Conservation (phyloP, 768 basidiomycete genomes). For the Phaeotremella skinneri region DNA sequence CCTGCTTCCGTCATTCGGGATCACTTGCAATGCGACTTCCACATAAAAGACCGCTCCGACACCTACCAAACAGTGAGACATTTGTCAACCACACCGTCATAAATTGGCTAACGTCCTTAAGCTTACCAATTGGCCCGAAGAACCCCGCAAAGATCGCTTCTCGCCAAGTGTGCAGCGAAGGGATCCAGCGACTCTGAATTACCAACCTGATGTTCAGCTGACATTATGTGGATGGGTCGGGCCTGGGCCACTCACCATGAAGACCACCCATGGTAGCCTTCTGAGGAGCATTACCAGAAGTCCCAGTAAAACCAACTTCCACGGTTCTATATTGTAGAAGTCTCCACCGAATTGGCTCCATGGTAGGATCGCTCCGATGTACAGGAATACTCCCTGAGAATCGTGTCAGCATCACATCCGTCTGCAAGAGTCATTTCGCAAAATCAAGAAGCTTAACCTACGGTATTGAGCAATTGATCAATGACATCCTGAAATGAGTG, state of each 20-base stretch:
- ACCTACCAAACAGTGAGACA: slow-evolving; percentile 14
- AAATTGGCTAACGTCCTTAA: background rate
- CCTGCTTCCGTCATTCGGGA: slow-evolving; percentile 48
- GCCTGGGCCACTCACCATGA: slow-evolving; percentile 28
- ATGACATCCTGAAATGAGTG: slow-evolving; percentile 51
- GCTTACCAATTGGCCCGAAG: slow-evolving; percentile 50
- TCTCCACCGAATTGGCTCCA: slow-evolving; percentile 43
- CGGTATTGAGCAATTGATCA: slow-evolving; percentile 47
- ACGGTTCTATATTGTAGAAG: slow-evolving; percentile 44
- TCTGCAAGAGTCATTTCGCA: slow-evolving; percentile 9
- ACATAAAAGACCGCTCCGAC: slow-evolving; percentile 50
- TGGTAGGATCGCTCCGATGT: slow-evolving; percentile 52
- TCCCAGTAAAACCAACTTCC: slow-evolving; percentile 52
- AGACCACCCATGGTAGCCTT: slow-evolving; percentile 52
- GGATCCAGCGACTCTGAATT: slow-evolving; percentile 38
- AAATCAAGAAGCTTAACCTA: slow-evolving; percentile 14
- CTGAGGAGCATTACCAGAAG: slow-evolving; percentile 52
- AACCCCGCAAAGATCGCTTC: slow-evolving; percentile 52
- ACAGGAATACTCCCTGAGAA: slow-evolving; percentile 47
- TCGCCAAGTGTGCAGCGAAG: slow-evolving; percentile 40
- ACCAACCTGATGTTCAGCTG: background rate
- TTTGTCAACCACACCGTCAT: slow-evolving; percentile 31
- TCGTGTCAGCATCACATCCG: background rate
- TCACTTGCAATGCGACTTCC: slow-evolving; percentile 47
- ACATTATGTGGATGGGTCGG: background rate